Base-by-base conservation (phyloP, 805 yeast species). In the Metschnikowia bowlesiae region DNA sequence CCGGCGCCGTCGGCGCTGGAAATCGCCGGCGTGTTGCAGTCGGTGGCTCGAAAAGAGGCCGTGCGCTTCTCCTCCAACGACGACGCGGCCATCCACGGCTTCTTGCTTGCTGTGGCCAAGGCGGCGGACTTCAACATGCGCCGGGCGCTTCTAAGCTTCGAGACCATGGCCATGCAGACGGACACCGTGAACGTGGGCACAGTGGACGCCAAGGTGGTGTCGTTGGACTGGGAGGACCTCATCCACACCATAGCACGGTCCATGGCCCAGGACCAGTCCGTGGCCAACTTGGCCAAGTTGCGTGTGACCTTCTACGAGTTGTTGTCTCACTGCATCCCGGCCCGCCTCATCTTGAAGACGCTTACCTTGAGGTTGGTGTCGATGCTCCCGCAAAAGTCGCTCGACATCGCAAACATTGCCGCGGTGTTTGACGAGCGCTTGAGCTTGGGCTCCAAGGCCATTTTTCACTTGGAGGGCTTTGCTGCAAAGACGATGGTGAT, bases 401-500 rank as follows among this genome's bases (percentile, higher is more conserved):
- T n/a, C 13, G 71, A 67, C 6, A 70, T 88, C 34, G 79, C 87
- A 9, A 78, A 78, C 8, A 68, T 82, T 5, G 85, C 86, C 2
- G 79, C 96, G 2, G 62, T 75, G 1, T 85, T 81, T 60, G 99
- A 94, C 63, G 97, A 94, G 61, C 79, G 99, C 50, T 74, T 94
- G 52, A 81, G 90, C 51, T 70, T 87, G 51, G 99, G 98, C 2
- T 80, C 80, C 52, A 94, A 94, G 67, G 88, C 90, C 36, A 92
- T 94, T 10, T 94, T 89, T 68, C 99, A 94, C 69, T 70, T 94
- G 48, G 99, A 94, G 71, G 99, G 98, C 1, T 94, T 89, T 63
- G 80, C 88, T 16, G 97, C 97, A 0, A 85, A 81, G 63, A 81
- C 83, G 1, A 92, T 94, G 97, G 87, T 89, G 39, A 78, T 44